These are phyloP conservation scores for Lyophyllum decastes DNA, from an alignment of 768 basidiomycete genomes.

Conservation along the genomic window DNA sequence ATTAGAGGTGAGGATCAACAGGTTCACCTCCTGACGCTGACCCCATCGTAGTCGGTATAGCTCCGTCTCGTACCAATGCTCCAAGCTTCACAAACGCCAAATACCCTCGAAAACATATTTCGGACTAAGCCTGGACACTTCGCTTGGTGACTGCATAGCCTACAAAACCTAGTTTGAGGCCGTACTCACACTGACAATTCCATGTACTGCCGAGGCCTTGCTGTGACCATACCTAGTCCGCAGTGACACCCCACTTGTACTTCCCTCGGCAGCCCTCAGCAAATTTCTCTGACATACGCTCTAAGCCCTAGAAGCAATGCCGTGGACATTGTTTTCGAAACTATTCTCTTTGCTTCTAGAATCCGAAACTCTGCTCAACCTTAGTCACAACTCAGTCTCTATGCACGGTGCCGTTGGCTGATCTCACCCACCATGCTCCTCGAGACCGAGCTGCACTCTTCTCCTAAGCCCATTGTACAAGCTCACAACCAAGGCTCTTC, in stretches of 20 bases:
- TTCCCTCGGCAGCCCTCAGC: no score
- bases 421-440: background rate
- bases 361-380: no score
- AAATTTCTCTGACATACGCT: no score
- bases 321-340: no score
- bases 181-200: background rate
- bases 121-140: background rate
- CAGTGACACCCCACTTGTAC: no score
- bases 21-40: background rate
- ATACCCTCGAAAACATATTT: background rate
- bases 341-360: no score
- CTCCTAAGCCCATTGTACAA: background rate
- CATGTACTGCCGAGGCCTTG: background rate
- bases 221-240: background rate
- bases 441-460: background rate
- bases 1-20: no score
- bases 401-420: no score
- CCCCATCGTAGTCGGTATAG: background rate
- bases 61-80: background rate
- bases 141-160: background rate
- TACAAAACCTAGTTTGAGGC: no score
- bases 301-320: no score
- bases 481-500: background rate
- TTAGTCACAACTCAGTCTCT: no score
- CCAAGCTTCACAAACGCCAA: background rate